Evolutionary conservation across 768 basidiomycete genomes (phyloP), one percentile per base, ranked within the genome.

Genomic region (Phlebiopsis gigantea): DNA sequence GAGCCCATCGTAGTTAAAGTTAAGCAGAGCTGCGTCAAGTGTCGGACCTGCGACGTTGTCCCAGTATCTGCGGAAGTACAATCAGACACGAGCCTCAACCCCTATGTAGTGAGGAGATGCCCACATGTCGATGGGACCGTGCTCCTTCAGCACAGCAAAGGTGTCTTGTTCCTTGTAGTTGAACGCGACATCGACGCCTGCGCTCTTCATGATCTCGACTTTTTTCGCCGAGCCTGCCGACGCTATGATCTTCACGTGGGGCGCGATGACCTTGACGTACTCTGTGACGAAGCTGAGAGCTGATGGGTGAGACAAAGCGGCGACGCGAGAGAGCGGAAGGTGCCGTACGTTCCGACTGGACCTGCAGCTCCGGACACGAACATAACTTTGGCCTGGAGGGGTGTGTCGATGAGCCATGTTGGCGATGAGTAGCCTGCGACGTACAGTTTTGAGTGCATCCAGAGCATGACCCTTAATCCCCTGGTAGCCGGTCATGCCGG

Each of bases 171-270:
- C 84, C 73, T 88, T 85, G 68, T 85, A 87, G 64, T 88, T 86
- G 71, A 86, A 86, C 0, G 77, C 80, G 2, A 83, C 76, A 58
- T 88, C 84, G 0, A 79, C 78, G 0, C 84, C 85, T 7, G 84
- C 62, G 2, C 74, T 73, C 51, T 76, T 76, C 71, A 85, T 47
- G 61, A 77, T 84, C 6, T 73, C 63, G 5, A 89, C 82, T 65
- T 89, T 88, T 48, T 83, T 80, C 17, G 87, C 83, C 0, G 79
- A 77, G 3, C 88, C 84, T 0, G 84, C 82, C 0, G 81, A 84
- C 0, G 78, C 83, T 31, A 89, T 83, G 34, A 88, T 86, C 61
- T 81, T 84, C 34, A 74, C 62, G 34, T 60, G 48, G 1, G 59
- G 61, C 0, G 74, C 75, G 0, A 66, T 59, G 2, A 58, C 55